phyloP scores from a whole-genome alignment of 257 asterid genomes.

The Ligustrum vulgare region DNA sequence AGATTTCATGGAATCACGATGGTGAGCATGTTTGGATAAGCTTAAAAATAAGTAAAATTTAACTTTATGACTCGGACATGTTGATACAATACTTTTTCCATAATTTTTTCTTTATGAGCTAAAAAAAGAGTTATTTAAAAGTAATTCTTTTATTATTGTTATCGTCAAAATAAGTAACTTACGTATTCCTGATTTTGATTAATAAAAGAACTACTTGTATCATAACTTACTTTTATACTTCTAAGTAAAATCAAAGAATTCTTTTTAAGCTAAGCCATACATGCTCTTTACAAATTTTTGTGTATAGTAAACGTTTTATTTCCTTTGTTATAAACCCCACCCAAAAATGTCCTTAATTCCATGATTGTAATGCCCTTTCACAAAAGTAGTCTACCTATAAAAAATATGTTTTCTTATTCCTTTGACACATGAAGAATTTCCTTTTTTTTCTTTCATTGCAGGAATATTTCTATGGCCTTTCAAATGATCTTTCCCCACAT shows the following conservation, averaged over 20 bases:
- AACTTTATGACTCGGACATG: background rate
- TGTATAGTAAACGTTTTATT: too few species aligned
- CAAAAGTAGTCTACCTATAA: background rate
- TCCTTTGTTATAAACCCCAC: background rate
- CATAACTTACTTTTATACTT: background rate
- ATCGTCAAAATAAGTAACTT: background rate
- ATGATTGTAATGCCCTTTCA: background rate
- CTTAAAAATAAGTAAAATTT: background rate
- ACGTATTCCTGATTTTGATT: background rate
- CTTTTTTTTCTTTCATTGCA: constrained; percentile 30
- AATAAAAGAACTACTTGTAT: background rate
- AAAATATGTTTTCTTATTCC: background rate
- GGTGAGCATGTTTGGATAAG: background rate
- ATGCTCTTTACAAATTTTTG: too few species aligned
- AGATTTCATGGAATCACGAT: background rate
- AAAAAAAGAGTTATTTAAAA: background rate
- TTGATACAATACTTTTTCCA: background rate
- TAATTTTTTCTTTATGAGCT: too few species aligned
- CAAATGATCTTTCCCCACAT: constrained; percentile 96
- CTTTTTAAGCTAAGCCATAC: too few species aligned
- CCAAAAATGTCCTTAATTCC: background rate
- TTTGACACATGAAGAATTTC: constrained; percentile 14
- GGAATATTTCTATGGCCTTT: constrained; percentile 92
- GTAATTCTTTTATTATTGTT: background rate
- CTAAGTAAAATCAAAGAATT: background rate